Percentiles rank a stretch among this genome's conserved stretches.
Evolutionary conservation across 192 early-diverging fungal genomes (phyloP).

Genomic region (Coemansia reversa): DNA sequence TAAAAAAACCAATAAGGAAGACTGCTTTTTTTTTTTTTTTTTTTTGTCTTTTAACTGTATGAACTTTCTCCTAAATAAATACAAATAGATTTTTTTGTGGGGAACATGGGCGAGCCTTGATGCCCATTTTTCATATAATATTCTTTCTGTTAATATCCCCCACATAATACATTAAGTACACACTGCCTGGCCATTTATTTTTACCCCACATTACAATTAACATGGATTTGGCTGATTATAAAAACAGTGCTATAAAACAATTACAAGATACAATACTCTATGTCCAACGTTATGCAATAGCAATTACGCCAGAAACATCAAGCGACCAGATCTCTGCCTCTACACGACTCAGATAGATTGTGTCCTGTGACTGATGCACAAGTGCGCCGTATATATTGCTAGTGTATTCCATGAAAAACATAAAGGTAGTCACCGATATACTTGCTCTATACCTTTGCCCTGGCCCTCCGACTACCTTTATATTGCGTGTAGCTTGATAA

Average conservation of each 20-base stretch:
- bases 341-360: conserved; percentile 35
- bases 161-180: background rate
- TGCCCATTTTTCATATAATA: background rate
- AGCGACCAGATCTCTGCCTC: conserved; percentile 22
- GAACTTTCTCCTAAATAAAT: too few species aligned
- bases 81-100: background rate
- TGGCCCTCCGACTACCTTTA: conserved; percentile 22
- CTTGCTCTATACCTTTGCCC: conserved; percentile 25
- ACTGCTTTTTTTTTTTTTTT: background rate
- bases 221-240: background rate
- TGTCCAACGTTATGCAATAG: background rate
- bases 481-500: conserved; percentile 31
- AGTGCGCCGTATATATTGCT: conserved; percentile 1
- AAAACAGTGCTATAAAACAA: background rate
- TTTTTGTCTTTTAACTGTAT: background rate
- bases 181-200: background rate
- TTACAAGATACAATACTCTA: background rate
- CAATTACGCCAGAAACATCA: conserved; percentile 8
- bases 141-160: background rate
- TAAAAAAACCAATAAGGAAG: background rate
- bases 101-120: background rate
- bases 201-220: background rate
- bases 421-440: conserved; percentile 32
- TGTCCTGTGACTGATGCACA: conserved; percentile 17
- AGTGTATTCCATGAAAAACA: conserved; percentile 38